phyloP scores from a whole-genome alignment of 2,329 filamentous ascomycete species.

The Biscogniauxia sp. region DNA sequence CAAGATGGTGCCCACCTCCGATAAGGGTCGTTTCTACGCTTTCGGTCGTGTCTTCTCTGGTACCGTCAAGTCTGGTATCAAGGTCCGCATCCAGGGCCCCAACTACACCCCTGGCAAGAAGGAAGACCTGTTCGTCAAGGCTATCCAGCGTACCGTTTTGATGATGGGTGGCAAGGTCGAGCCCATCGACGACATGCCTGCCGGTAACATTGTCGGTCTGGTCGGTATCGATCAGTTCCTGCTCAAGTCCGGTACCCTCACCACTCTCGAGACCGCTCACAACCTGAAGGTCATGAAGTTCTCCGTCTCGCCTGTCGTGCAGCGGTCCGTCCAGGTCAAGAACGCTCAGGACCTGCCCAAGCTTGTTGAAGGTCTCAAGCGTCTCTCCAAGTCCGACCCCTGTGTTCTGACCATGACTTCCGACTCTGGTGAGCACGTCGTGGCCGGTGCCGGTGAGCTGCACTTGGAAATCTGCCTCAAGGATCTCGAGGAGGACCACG shows the following conservation, averaged over 20 bases:
- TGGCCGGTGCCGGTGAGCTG: conserved; percentile 98
- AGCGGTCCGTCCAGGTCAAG: conserved; percentile 98
- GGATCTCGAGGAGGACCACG: conserved; percentile 99
- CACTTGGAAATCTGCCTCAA: conserved; percentile 99
- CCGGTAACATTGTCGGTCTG: conserved; percentile 99
- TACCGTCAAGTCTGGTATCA: conserved; percentile 95
- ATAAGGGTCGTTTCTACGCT: conserved; percentile 99
- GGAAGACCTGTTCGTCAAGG: conserved; percentile 99
- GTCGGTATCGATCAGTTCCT: conserved; percentile 99
- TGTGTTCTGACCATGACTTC: conserved; percentile 90
- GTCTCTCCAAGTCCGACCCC: conserved; percentile 99
- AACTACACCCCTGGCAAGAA: conserved; percentile 99
- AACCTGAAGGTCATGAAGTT: conserved; percentile 99
- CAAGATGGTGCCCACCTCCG: conserved; percentile 99
- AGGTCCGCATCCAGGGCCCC: conserved; percentile 99
- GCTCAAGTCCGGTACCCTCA: conserved; percentile 99
- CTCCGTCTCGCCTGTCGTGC: conserved; percentile 98
- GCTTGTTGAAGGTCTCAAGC: conserved; percentile 99
- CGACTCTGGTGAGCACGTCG: conserved; percentile 96
- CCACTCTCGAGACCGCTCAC: conserved; percentile 95
- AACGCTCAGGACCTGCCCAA: conserved; percentile 99
- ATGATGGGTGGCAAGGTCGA: conserved; percentile 99
- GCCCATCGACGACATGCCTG: conserved; percentile 97
- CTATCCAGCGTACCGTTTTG: conserved; percentile 98
- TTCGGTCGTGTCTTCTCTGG: conserved; percentile 99